Percentiles rank a stretch among this genome's conserved stretches.
These are phyloP conservation scores for Bremia lactucae DNA, from an alignment of 352 stramenopile species.

Conservation along the genomic window DNA sequence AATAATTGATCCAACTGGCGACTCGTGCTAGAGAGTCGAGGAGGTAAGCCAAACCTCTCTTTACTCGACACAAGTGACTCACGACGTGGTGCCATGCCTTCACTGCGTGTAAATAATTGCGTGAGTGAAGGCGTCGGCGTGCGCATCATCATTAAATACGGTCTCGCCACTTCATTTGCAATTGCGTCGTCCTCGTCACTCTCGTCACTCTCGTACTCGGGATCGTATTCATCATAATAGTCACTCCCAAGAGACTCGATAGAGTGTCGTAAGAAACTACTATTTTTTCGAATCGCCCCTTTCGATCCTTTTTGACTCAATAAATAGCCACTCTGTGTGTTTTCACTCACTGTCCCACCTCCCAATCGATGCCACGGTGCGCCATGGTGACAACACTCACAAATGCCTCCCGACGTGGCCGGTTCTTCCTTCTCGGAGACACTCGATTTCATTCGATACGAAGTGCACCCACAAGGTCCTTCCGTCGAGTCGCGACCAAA, in stretches of 20 bases:
- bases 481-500: slow-evolving; percentile 37
- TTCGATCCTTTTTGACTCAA: too few species aligned
- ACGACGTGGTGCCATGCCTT: slow-evolving; percentile 14
- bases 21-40: slow-evolving; percentile 45
- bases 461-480: slow-evolving; percentile 44
- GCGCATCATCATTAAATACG: slow-evolving; percentile 27
- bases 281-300: too few species aligned
- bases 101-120: slow-evolving; percentile 15
- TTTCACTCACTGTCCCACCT: slow-evolving; percentile 31
- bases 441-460: too few species aligned
- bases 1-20: slow-evolving; percentile 51
- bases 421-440: too few species aligned
- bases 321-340: slow-evolving; percentile 17
- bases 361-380: slow-evolving; percentile 56
- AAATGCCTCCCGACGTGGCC: slow-evolving; percentile 49
- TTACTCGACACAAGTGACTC: slow-evolving; percentile 43
- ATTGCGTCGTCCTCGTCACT: slow-evolving; percentile 64
- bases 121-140: slow-evolving; percentile 22
- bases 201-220: slow-evolving; percentile 34
- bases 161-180: slow-evolving; percentile 57
- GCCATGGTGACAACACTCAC: slow-evolving; percentile 60
- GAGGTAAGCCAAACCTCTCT: slow-evolving; percentile 45
- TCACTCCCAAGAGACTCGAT: slow-evolving; percentile 31
- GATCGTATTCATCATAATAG: slow-evolving; percentile 35
- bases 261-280: too few species aligned